Evolutionary conservation across 495 filamentous ascomycete genomes (phyloP).

Genomic region (Trichoderma virens): DNA sequence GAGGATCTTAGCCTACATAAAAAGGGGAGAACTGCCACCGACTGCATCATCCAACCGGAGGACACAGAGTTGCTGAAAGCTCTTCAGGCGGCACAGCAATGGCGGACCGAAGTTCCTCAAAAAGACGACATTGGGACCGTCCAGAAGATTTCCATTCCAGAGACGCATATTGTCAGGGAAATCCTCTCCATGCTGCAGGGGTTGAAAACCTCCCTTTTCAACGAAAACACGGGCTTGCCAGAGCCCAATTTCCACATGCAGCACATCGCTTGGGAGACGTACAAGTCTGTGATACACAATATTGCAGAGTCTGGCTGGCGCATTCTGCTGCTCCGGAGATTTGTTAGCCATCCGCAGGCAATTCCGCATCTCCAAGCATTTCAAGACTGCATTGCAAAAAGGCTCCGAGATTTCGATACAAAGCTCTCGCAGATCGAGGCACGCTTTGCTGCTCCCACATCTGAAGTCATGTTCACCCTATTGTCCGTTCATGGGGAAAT

Average conservation of each 20-base stretch:
- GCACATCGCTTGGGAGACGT: constrained; percentile 32
- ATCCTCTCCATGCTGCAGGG: constrained; percentile 78
- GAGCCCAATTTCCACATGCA: constrained; percentile 28
- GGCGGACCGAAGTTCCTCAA: constrained; percentile 37
- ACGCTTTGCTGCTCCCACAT: constrained; percentile 32
- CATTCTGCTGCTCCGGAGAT: constrained; percentile 30
- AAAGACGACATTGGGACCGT: constrained; percentile 26
- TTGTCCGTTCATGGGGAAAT: constrained; percentile 56
- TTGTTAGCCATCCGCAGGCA: constrained; percentile 22
- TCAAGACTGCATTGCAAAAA: constrained; percentile 33
- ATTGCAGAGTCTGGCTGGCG: constrained; percentile 33
- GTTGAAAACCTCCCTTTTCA: constrained; percentile 64
- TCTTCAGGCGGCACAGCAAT: constrained; percentile 56
- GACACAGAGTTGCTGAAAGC: constrained; percentile 38
- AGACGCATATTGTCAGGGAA: constrained; percentile 70
- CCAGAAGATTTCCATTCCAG: constrained; percentile 49
- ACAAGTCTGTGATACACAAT: constrained; percentile 31
- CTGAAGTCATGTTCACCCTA: constrained; percentile 47
- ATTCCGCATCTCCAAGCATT: constrained; percentile 44
- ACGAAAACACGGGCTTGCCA: constrained; percentile 28
- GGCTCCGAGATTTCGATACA: constrained; percentile 36
- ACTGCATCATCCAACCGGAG: constrained; percentile 25
- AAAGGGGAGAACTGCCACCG: constrained; percentile 31
- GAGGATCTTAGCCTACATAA: constrained; percentile 31
- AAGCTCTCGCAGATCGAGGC: constrained; percentile 37